phyloP scores from a whole-genome alignment of 2,329 filamentous ascomycete species.

The Corynespora cassiicola region DNA sequence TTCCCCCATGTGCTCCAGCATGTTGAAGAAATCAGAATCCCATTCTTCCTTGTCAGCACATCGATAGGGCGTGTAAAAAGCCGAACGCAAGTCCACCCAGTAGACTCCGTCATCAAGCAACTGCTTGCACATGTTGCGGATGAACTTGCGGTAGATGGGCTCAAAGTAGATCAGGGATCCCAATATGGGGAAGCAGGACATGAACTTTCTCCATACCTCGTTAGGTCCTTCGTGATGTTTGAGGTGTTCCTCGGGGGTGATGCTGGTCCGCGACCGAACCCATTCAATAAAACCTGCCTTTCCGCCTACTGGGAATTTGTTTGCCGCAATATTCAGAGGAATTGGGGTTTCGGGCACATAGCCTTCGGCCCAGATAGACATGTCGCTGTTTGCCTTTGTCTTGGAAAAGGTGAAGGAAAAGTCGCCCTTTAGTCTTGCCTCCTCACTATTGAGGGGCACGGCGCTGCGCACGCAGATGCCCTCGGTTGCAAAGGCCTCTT shows the following conservation, averaged over 20 bases:
- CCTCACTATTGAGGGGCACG: conserved; percentile 61
- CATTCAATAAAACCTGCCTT: conserved; percentile 75
- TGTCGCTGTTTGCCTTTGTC: conserved; percentile 46
- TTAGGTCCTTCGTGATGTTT: conserved; percentile 84
- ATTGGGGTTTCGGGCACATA: conserved; percentile 69
- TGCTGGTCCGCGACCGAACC: conserved; percentile 75
- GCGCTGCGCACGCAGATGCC: conserved; percentile 75
- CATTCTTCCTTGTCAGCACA: conserved; percentile 68
- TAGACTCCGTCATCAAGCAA: conserved; percentile 81
- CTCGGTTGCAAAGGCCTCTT: conserved; percentile 71
- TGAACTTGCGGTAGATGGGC: conserved; percentile 80
- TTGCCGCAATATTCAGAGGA: conserved; percentile 67
- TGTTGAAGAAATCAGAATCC: conserved; percentile 71
- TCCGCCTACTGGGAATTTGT: conserved; percentile 76
- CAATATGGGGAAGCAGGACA: conserved; percentile 74
- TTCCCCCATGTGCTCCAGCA: conserved; percentile 77
- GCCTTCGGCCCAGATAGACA: conserved; percentile 68
- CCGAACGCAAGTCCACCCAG: conserved; percentile 83
- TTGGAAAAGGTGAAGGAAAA: conserved; percentile 65
- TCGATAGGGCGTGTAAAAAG: conserved; percentile 75
- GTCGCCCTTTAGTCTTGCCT: conserved; percentile 60
- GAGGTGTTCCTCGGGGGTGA: conserved; percentile 75
- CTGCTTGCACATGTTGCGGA: conserved; percentile 73
- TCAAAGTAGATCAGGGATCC: conserved; percentile 85
- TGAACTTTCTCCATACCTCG: conserved; percentile 85